Base-by-base conservation (phyloP, 2,329 filamentous ascomycete genomes). In the Penicillium thymicola region DNA sequence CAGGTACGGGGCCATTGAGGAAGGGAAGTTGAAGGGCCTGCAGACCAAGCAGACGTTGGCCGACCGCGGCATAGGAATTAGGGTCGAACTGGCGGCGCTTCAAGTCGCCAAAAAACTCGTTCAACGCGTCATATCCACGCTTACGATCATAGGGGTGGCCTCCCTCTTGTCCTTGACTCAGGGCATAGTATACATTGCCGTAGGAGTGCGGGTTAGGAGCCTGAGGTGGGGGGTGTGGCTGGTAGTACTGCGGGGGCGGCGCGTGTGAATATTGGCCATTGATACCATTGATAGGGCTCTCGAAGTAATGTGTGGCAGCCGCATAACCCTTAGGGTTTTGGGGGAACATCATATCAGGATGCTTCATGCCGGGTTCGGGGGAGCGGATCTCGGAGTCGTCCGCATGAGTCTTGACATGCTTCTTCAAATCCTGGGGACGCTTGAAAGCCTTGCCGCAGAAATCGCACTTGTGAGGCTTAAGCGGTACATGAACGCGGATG, bases 401-500 rank as follows among this genome's bases (percentile, higher is more conserved):
- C 67, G 93, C 93, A 72, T 97, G 93, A 5, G 93, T 97, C 86
- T 97, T 99, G 76, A 97, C 92, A 75, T 99, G 94, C 81, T 99
- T 99, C 86, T 99, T 97, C 69, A 99, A 76, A 80, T 99, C 94
- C 79, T 99, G 94, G 2, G 94, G 94, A 34, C 94, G 89, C 85
- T 99, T 99, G 84, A 99, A 99, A 1, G 92, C 92, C 81, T 99
- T 99, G 72, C 91, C 91, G 72, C 94, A 99, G 78, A 97, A 96
- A 73, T 97, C 92, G 76, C 94, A 99, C 78, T 97, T 97, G 81
- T 99, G 94, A 65, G 94, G 94, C 83, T 99, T 99, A 59, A 99
- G 81, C 1, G 94, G 94, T n/a, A 99, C 93, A 75, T 99, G 94
- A 52, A 97, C 94, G 63, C 94, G 90, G 68, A 99, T 97, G 77